Conservation (phyloP, 257 asterid genomes). For the Salvia miltiorrhiza region DNA sequence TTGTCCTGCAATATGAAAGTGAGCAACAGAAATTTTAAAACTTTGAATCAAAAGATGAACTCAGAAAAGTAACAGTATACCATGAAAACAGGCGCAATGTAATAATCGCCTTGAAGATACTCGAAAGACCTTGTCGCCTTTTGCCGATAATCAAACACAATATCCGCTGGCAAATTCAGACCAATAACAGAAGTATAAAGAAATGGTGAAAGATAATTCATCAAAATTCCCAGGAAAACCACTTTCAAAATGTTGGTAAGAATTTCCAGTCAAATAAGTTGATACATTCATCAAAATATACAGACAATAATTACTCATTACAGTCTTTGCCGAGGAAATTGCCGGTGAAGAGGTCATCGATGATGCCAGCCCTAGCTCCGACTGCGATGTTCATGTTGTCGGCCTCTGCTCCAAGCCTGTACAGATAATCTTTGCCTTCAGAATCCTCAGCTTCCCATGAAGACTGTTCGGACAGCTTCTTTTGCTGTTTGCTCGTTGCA, state of each 20-base stretch:
- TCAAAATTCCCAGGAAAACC: not conserved
- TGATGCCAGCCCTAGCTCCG: conserved; percentile 90
- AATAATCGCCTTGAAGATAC: conserved; percentile 92
- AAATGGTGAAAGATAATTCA: not conserved
- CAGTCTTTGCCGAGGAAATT: conserved; percentile 95
- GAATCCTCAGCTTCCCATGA: conserved; percentile 90
- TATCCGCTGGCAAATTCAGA: conserved; percentile 64
- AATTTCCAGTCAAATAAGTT: too few relatives aligned
- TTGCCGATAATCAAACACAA: conserved; percentile 93
- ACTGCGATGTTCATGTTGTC: conserved; percentile 91
- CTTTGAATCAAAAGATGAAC: not conserved
- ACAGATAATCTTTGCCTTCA: conserved; percentile 85
- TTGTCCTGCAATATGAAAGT: conserved; percentile 62
- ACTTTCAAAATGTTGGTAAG: too few relatives aligned
- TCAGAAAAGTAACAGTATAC: conserved; percentile 29
- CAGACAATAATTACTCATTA: conserved; percentile 24
- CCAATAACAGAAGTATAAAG: conserved; percentile 12
- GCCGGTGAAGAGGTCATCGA: conserved; percentile 88
- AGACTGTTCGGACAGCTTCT: conserved; percentile 69
- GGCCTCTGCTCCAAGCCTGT: conserved; percentile 89
- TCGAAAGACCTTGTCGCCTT: conserved; percentile 87
- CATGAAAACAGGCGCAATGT: conserved; percentile 82
- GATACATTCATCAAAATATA: not conserved
- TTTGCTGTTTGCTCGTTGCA: conserved; percentile 28
- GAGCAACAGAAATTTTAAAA: conserved; percentile 3